Conservation (phyloP, 768 basidiomycete genomes). For the Boletus reticulatus region DNA sequence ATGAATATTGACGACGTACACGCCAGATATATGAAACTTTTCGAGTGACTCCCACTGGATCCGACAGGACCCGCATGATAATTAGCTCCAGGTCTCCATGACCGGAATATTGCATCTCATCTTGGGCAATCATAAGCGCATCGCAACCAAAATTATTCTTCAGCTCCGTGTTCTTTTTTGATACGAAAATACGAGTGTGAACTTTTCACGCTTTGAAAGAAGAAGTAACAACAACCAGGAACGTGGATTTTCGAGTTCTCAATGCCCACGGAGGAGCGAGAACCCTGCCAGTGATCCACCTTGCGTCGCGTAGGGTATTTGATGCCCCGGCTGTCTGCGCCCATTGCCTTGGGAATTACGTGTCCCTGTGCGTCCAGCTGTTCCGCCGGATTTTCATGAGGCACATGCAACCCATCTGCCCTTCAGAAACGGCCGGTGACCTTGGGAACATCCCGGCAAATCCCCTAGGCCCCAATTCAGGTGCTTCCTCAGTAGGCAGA, state of each 20-base stretch:
- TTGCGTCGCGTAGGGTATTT: constrained; percentile 1
- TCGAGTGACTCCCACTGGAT: neutral
- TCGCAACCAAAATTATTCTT: neutral
- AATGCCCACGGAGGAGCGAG: constrained; percentile 6
- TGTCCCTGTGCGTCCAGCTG: neutral
- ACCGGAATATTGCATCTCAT: neutral
- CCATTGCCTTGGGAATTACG: constrained; percentile 12
- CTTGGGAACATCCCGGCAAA: constrained; percentile 29
- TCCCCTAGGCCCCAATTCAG: constrained; percentile 6
- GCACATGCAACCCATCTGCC: neutral
- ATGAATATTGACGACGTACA: neutral
- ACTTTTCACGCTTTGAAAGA: neutral
- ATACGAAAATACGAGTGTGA: neutral
- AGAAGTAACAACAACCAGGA: constrained; percentile 10
- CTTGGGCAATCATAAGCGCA: neutral
- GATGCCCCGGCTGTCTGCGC: neutral
- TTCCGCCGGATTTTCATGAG: constrained; percentile 28
- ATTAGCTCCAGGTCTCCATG: neutral
- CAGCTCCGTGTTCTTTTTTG: neutral
- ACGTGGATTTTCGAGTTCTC: constrained; percentile 6
- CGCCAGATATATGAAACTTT: neutral
- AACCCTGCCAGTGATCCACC: constrained; percentile 12
- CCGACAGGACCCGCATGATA: neutral
- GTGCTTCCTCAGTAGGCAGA: neutral
- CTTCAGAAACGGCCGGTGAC: constrained; percentile 10